Conservation (phyloP, 1,139 yeast species). For the Kodamaea sp. region DNA sequence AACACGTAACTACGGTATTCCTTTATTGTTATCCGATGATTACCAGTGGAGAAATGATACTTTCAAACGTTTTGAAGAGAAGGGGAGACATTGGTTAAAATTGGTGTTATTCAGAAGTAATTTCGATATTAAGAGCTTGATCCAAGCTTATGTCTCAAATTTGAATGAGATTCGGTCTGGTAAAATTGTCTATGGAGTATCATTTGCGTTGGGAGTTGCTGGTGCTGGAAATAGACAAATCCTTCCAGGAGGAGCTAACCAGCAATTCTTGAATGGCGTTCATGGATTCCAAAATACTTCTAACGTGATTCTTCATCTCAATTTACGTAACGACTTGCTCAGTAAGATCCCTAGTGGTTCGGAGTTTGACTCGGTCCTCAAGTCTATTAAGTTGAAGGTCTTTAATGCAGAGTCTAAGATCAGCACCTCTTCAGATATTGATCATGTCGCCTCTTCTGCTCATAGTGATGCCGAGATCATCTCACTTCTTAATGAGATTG, state of each 20-base stretch:
- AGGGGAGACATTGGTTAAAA: conserved; percentile 69
- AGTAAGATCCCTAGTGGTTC: conserved; percentile 36
- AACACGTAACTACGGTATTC: conserved; percentile 59
- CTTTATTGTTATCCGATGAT: conserved; percentile 73
- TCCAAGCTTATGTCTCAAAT: conserved; percentile 71
- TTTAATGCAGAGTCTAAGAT: conserved; percentile 9
- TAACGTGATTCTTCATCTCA: conserved; percentile 59
- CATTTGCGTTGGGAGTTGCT: conserved; percentile 89
- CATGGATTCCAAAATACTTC: conserved; percentile 7
- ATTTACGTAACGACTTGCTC: conserved; percentile 63
- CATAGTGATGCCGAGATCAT: conserved; percentile 31
- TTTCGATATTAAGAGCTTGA: conserved; percentile 73
- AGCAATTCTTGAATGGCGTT: too few species aligned
- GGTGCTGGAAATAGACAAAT: conserved; percentile 38
- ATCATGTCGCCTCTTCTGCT: not conserved
- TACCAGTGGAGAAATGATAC: conserved; percentile 75
- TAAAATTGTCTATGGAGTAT: conserved; percentile 71
- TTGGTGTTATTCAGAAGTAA: conserved; percentile 55
- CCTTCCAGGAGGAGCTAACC: too few species aligned
- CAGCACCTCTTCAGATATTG: not conserved
- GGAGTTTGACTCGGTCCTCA: conserved; percentile 32
- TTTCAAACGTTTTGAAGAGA: conserved; percentile 56
- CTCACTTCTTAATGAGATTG: conserved; percentile 48
- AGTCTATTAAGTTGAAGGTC: conserved; percentile 21
- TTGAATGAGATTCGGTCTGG: conserved; percentile 33